These are phyloP conservation scores for Inonotus obliquus DNA, from an alignment of 1,284 basidiomycete species.

Conservation along the genomic window DNA sequence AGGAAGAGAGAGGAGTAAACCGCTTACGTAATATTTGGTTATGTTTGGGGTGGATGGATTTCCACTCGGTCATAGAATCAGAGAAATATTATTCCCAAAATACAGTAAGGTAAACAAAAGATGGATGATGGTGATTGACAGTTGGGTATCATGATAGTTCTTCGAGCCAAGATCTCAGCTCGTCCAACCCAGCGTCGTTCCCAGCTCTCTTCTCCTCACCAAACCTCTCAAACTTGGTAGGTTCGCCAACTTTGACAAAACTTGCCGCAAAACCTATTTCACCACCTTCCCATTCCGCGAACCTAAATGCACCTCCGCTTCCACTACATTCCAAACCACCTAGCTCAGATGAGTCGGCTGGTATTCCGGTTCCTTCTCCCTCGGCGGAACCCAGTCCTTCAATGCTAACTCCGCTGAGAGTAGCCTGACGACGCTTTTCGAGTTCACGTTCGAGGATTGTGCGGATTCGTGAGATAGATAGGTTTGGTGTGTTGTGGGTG, in stretches of 20 bases:
- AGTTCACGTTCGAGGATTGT: conserved; percentile 76
- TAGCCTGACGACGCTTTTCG: conserved; percentile 63
- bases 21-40: not conserved
- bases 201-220: conserved; percentile 31
- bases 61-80: not conserved
- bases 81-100: not conserved
- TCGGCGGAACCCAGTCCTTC: conserved; percentile 69
- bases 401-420: conserved; percentile 58
- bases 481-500: conserved; percentile 29
- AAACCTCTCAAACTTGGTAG: conserved; percentile 19
- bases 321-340: conserved; percentile 59
- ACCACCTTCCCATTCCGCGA: conserved; percentile 76
- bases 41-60: not conserved
- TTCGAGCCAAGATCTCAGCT: conserved; percentile 38
- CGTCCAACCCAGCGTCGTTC: conserved; percentile 41
- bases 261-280: conserved; percentile 62
- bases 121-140: not conserved
- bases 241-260: conserved; percentile 41
- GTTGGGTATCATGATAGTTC: not conserved
- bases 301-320: conserved; percentile 52
- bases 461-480: conserved; percentile 65
- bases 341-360: not conserved
- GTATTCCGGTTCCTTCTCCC: conserved; percentile 44
- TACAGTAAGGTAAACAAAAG: not conserved
- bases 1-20: not conserved